A percentile compares a stretch with the other conserved stretches of the same genome.
Evolutionary conservation across 306 rosid species (phyloP).

Genomic region (Quercus glauca): DNA sequence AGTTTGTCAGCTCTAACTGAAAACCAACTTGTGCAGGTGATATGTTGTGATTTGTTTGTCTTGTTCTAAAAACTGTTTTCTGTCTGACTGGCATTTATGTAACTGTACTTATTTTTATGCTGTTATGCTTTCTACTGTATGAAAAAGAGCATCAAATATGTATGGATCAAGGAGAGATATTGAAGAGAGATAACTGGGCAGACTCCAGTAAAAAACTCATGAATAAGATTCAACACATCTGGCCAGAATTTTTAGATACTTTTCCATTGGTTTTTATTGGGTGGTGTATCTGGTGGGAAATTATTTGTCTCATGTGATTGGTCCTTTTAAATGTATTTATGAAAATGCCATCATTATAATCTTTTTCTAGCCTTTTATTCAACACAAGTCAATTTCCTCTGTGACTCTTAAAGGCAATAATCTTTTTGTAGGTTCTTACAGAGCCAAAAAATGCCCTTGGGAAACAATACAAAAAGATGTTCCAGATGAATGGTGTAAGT

Average conservation of each 20-base stretch:
- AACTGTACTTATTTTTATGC: not conserved
- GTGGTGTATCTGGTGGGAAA: not conserved
- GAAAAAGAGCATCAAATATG: constrained; percentile 9
- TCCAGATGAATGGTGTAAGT: constrained; percentile 91
- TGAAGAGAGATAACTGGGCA: not conserved
- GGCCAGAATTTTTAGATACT: not conserved
- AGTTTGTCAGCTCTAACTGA: constrained; percentile 87
- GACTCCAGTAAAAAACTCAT: not conserved
- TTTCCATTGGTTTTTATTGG: not conserved
- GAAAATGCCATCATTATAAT: not conserved
- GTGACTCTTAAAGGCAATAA: constrained; percentile 12
- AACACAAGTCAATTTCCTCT: not conserved
- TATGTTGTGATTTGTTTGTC: constrained; percentile 5
- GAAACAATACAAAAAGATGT: constrained; percentile 93
- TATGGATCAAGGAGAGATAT: constrained; percentile 10
- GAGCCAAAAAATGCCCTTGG: constrained; percentile 97
- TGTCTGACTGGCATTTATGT: constrained; percentile 1
- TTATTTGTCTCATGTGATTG: not conserved
- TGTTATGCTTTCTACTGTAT: constrained; percentile 6
- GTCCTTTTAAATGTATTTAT: constrained; percentile 6
- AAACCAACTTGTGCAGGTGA: constrained; percentile 88
- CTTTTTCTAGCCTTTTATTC: constrained; percentile 2
- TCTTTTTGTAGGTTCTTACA: constrained; percentile 64
- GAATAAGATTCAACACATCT: constrained; percentile 5
- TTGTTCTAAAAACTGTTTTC: not conserved